Conservation (phyloP, 305 asterid genomes). For the Solanum hybrid region DNA sequence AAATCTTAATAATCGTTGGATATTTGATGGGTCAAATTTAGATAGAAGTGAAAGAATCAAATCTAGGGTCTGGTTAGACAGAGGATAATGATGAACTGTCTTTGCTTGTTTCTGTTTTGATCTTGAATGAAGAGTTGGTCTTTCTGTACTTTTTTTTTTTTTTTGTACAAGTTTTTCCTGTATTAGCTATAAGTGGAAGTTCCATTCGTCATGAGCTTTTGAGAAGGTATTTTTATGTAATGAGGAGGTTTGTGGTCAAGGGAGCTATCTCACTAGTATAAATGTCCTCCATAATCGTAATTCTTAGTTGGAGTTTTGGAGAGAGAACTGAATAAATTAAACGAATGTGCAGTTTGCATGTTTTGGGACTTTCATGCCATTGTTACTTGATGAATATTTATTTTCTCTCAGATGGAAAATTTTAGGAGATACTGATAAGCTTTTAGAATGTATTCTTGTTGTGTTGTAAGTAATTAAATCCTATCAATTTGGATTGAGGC, state of each 20-base stretch:
- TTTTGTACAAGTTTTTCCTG: neutral
- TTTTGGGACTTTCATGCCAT: neutral
- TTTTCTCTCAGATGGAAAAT: neutral
- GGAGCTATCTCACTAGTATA: neutral
- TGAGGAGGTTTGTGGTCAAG: neutral
- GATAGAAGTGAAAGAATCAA: neutral
- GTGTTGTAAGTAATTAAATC: neutral
- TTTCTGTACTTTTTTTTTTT: neutral
- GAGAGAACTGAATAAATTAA: neutral
- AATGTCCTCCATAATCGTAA: neutral
- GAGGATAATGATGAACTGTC: neutral
- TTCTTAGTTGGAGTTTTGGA: neutral
- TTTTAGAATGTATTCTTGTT: neutral
- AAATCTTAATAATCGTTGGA: neutral
- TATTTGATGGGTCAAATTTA: neutral
- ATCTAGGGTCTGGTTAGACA: neutral
- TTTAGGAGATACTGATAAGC: neutral
- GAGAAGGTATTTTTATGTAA: neutral
- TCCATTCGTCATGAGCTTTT: neutral
- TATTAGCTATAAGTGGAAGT: neutral
- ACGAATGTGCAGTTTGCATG: neutral
- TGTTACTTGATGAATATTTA: neutral
- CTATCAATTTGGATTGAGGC: neutral
- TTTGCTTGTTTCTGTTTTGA: neutral
- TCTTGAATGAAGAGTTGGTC: neutral